Evolutionary conservation across 805 yeast species (phyloP), one percentile per base, ranked within the genome.

Genomic region (Ogataea naganishii): DNA sequence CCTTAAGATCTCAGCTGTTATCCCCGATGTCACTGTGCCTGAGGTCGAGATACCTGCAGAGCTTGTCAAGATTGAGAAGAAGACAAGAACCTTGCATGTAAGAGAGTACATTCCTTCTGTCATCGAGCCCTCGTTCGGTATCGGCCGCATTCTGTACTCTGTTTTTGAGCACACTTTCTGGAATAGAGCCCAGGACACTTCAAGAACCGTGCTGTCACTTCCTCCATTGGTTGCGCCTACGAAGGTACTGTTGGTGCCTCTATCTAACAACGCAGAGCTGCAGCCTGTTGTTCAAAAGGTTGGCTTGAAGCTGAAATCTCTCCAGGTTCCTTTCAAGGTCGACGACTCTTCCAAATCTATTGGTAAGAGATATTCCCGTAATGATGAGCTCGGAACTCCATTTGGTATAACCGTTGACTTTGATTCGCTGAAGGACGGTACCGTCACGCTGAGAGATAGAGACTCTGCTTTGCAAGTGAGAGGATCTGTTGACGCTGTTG

Each of bases 91-190:
- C 29, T 95, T 85, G 62, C 95, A 88, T 57, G 69, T 92, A 35
- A 83, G 97, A 54, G 98, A 94, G 64, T 92, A 64, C 64, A 83
- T 84, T 43, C 99, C 99, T 39, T 86, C 83, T 55, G 99, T 92
- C 38, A 92, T 92, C 49, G 99, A 92, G 66, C 99, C 99, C 39
- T 92, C 99, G 6, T 92, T 92, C 52, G 99, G 99, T 73, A 80
- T 92, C 54, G 98, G 98, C 37, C 88, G 99, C 66, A 85, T 94
- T 57, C 66, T 92, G 42, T 92, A 92, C 65, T 73, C 95, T 23
- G 60, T 89, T 44, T 82, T 88, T 50, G 99, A 92, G 66, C 99
- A 92, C 62, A 70, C 74, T 30, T 92, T 80, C 81, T 92, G 96
- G 95, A 62, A 80, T 32, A 80, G 99, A 63, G 85, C 94, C 13